Percentiles rank a stretch among this genome's conserved stretches.
Evolutionary conservation across 768 basidiomycete species (phyloP).

Genomic region (Amanita inopinata): DNA sequence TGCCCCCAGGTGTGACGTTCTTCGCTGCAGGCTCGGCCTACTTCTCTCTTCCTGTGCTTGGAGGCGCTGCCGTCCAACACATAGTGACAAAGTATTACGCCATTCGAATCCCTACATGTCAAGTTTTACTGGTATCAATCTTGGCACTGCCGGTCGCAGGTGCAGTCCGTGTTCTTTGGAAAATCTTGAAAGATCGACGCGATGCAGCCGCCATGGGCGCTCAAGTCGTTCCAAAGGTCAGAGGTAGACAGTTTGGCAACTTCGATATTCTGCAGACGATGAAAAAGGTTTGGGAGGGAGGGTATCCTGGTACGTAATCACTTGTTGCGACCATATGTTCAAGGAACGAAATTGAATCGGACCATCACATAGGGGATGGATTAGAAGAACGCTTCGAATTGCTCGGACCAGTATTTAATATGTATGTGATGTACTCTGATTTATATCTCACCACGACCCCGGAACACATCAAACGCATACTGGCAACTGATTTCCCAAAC

Average conservation of each 20-base stretch:
- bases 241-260: constrained; percentile 35
- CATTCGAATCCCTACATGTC: constrained; percentile 27
- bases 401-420: constrained; percentile 34
- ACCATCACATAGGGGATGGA: constrained; percentile 29
- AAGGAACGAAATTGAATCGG: background rate
- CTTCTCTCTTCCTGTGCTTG: constrained; percentile 9
- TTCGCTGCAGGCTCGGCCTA: background rate
- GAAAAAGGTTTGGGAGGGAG: constrained; percentile 27
- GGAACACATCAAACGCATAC: constrained; percentile 45
- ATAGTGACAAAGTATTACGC: constrained; percentile 12
- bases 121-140: constrained; percentile 20
- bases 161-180: constrained; percentile 20
- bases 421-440: constrained; percentile 36
- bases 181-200: constrained; percentile 21
- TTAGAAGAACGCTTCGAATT: constrained; percentile 23
- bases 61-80: constrained; percentile 13
- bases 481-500: constrained; percentile 49
- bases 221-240: constrained; percentile 27
- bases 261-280: constrained; percentile 30
- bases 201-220: constrained; percentile 37
- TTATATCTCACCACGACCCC: constrained; percentile 39
- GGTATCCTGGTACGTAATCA: constrained; percentile 40
- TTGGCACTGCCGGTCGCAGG: constrained; percentile 25
- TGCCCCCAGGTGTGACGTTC: background rate
- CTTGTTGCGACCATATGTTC: background rate